Percentiles rank a stretch among this genome's conserved stretches.
Evolutionary conservation across 352 stramenopile genomes (phyloP).

Genomic region (Phytophthora hibernalis): DNA sequence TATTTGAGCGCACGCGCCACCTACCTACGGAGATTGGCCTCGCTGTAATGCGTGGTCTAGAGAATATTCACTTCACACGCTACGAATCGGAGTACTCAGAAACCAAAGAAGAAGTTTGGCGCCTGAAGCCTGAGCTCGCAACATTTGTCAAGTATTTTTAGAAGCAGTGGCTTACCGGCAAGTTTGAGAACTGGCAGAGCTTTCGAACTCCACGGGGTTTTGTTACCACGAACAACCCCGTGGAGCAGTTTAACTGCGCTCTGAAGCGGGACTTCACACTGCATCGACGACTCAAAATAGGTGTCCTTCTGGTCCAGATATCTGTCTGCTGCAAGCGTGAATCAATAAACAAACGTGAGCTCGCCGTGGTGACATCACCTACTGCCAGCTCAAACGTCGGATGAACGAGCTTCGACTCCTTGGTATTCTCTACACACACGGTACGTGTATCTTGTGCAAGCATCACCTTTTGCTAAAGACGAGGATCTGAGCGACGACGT

Average conservation of each 20-base stretch:
- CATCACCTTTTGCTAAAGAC: too few species aligned
- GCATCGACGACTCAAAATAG: too few species aligned
- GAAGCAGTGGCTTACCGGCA: conserved; percentile 12
- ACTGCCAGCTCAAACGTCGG: neutral
- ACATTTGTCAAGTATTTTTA: conserved; percentile 4
- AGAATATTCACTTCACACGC: conserved; percentile 5
- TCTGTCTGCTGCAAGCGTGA: too few species aligned
- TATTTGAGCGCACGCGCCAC: too few species aligned
- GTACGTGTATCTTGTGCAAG: too few species aligned
- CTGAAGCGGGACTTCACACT: too few species aligned
- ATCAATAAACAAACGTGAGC: neutral
- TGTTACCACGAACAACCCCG: too few species aligned
- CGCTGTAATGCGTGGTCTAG: neutral
- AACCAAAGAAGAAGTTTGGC: conserved; percentile 1
- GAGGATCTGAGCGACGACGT: too few species aligned
- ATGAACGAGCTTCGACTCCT: neutral
- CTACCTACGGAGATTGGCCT: neutral
- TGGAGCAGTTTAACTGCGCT: too few species aligned
- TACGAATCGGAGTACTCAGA: neutral
- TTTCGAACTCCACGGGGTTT: too few species aligned
- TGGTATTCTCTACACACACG: too few species aligned
- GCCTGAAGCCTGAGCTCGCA: neutral
- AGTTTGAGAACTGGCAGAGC: conserved; percentile 5
- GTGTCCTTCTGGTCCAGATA: too few species aligned
- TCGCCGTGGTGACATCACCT: neutral